phyloP scores from a whole-genome alignment of 2,329 filamentous ascomycete species.

The Sarocladium oryzae region DNA sequence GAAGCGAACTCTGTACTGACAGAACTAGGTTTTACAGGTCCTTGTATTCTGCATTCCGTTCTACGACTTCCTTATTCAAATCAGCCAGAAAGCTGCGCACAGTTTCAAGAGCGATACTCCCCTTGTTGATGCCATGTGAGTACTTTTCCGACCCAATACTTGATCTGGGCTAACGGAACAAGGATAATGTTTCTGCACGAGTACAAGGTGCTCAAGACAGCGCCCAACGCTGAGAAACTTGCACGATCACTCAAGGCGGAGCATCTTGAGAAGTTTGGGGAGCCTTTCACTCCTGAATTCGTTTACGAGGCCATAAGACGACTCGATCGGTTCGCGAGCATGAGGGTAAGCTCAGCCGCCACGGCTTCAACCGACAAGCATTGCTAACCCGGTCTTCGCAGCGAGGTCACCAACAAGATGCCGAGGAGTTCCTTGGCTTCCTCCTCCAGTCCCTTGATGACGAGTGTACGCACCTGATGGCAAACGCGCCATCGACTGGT shows the following conservation, averaged over 20 bases:
- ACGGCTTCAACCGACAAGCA: neutral
- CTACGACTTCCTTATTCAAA: slow-evolving; percentile 84
- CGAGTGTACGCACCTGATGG: slow-evolving; percentile 75
- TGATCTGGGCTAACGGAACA: slow-evolving; percentile 11
- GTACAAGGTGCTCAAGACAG: slow-evolving; percentile 80
- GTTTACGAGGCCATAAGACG: slow-evolving; percentile 89
- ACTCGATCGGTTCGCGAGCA: slow-evolving; percentile 81
- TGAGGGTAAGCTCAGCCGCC: slow-evolving; percentile 60
- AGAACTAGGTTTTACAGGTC: slow-evolving; percentile 77
- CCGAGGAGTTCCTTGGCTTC: slow-evolving; percentile 93
- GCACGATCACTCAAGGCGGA: slow-evolving; percentile 68
- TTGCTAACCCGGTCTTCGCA: slow-evolving; percentile 28
- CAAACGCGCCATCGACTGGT: slow-evolving; percentile 34
- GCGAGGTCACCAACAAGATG: slow-evolving; percentile 95
- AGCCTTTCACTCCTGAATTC: slow-evolving; percentile 87
- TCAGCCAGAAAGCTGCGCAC: slow-evolving; percentile 75
- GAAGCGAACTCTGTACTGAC: slow-evolving; percentile 26
- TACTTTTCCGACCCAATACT: slow-evolving; percentile 14
- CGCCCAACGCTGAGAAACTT: slow-evolving; percentile 65
- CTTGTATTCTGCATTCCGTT: slow-evolving; percentile 91
- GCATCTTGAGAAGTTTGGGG: slow-evolving; percentile 84
- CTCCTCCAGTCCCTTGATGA: slow-evolving; percentile 88
- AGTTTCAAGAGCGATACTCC: slow-evolving; percentile 95
- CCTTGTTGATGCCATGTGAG: slow-evolving; percentile 86
- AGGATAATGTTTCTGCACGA: slow-evolving; percentile 96